Evolutionary conservation across 768 basidiomycete species (phyloP).

Genomic region (Tricholoma saponaceum): DNA sequence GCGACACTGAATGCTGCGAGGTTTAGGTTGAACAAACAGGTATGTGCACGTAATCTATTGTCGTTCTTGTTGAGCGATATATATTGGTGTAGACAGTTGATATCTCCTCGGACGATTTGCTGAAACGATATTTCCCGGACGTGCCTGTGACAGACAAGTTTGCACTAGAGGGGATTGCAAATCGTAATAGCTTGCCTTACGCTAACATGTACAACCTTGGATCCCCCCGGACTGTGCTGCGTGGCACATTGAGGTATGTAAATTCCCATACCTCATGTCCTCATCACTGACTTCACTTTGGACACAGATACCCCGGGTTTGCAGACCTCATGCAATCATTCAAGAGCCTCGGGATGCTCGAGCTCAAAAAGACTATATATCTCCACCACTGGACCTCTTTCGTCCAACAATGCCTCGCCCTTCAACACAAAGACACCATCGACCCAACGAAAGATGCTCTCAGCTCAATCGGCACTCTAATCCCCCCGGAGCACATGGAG

Average conservation of each 20-base stretch:
- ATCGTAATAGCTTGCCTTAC: conserved; percentile 78
- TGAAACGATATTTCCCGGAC: conserved; percentile 56
- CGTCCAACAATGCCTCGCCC: conserved; percentile 21
- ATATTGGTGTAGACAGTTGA: conserved; percentile 32
- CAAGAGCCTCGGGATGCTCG: conserved; percentile 64
- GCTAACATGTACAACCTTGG: conserved; percentile 58
- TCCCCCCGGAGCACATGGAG: conserved; percentile 18
- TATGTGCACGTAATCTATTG: conserved; percentile 23
- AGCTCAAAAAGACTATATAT: conserved; percentile 30
- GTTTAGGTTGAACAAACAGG: conserved; percentile 57
- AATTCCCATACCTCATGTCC: neutral
- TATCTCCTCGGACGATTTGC: conserved; percentile 50
- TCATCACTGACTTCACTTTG: neutral
- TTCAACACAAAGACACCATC: conserved; percentile 12
- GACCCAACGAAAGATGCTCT: conserved; percentile 7
- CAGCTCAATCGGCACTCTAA: conserved; percentile 17
- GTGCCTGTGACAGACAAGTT: conserved; percentile 63
- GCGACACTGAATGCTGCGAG: conserved; percentile 73
- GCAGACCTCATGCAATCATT: conserved; percentile 70
- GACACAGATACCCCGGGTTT: conserved; percentile 78
- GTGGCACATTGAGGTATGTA: conserved; percentile 77
- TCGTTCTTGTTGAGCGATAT: neutral
- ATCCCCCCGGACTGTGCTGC: conserved; percentile 53
- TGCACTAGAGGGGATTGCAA: conserved; percentile 79
- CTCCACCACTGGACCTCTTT: conserved; percentile 38